phyloP scores from a whole-genome alignment of 1,284 basidiomycete species.

The Pyrrhoderma noxium region DNA sequence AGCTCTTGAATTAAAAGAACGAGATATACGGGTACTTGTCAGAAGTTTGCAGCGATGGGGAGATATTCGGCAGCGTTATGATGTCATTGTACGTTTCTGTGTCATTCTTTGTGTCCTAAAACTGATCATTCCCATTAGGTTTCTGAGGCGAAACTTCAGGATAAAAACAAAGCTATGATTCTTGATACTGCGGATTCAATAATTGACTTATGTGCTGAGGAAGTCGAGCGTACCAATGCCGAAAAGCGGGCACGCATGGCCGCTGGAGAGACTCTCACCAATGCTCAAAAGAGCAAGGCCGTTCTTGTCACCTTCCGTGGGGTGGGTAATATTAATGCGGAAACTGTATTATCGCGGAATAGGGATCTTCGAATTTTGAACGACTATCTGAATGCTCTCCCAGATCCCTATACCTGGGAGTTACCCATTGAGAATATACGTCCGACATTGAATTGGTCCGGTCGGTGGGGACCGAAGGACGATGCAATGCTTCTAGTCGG shows the following conservation, averaged over 20 bases:
- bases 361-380: slow-evolving; percentile 88
- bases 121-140: slow-evolving; percentile 43
- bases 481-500: slow-evolving; percentile 94
- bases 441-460: slow-evolving; percentile 92
- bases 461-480: slow-evolving; percentile 89
- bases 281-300: slow-evolving; percentile 90
- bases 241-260: slow-evolving; percentile 71
- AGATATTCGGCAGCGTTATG: slow-evolving; percentile 91
- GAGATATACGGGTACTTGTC: slow-evolving; percentile 93
- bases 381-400: slow-evolving; percentile 66
- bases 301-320: slow-evolving; percentile 87
- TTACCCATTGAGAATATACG: slow-evolving; percentile 91
- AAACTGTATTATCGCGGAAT: slow-evolving; percentile 88
- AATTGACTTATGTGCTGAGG: slow-evolving; percentile 77
- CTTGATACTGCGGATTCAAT: slow-evolving; percentile 91
- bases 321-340: slow-evolving; percentile 94
- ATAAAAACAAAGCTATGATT: slow-evolving; percentile 93
- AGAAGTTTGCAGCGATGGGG: slow-evolving; percentile 97
- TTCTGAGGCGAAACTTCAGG: slow-evolving; percentile 84
- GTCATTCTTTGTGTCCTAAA: slow-evolving; percentile 12
- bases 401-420: slow-evolving; percentile 72
- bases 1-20: slow-evolving; percentile 93
- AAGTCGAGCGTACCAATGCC: slow-evolving; percentile 79
- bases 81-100: slow-evolving; percentile 70
- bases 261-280: slow-evolving; percentile 78